A percentile compares a stretch with the other conserved stretches of the same genome.
phyloP scores from a whole-genome alignment of 306 rosid genomes.

The Albizia julibrissin region DNA sequence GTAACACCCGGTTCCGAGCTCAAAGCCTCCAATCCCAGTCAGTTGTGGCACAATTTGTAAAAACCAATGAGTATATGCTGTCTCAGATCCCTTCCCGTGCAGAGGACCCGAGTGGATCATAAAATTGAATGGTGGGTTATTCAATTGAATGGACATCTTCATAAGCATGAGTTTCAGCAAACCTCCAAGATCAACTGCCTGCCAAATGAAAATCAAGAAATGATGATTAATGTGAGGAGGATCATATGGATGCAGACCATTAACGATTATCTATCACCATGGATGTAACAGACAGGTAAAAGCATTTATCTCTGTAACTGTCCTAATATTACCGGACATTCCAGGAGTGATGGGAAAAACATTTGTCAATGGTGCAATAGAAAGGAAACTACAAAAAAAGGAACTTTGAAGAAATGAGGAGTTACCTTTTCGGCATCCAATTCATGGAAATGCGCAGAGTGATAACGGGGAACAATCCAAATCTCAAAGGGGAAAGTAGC shows the following conservation, averaged over 20 bases:
- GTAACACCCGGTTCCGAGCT: slow-evolving; percentile 79
- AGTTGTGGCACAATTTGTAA: slow-evolving; percentile 83
- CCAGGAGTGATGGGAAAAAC: neutral
- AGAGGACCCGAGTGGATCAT: slow-evolving; percentile 78
- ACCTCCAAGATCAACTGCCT: slow-evolving; percentile 83
- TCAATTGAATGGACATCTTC: slow-evolving; percentile 75
- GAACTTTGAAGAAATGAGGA: slow-evolving; percentile 4
- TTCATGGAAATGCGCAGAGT: slow-evolving; percentile 73
- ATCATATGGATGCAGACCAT: neutral
- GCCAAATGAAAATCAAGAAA: slow-evolving; percentile 36
- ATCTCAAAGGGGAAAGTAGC: slow-evolving; percentile 86
- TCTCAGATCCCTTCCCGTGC: slow-evolving; percentile 42
- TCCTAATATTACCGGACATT: neutral
- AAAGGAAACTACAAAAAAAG: neutral
- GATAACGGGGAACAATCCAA: slow-evolving; percentile 78
- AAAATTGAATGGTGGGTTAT: slow-evolving; percentile 78
- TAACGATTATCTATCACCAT: slow-evolving; percentile 1
- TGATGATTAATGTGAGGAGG: slow-evolving; percentile 11
- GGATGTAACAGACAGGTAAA: neutral
- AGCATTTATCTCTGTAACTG: neutral
- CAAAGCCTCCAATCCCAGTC: slow-evolving; percentile 66
- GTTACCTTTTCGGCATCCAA: slow-evolving; percentile 64
- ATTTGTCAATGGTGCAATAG: slow-evolving; percentile 7
- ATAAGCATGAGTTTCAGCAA: slow-evolving; percentile 66
- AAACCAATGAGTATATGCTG: slow-evolving; percentile 70